Conservation (phyloP, 176 grass and related monocot genomes). For the Rhynchospora breviuscula region DNA sequence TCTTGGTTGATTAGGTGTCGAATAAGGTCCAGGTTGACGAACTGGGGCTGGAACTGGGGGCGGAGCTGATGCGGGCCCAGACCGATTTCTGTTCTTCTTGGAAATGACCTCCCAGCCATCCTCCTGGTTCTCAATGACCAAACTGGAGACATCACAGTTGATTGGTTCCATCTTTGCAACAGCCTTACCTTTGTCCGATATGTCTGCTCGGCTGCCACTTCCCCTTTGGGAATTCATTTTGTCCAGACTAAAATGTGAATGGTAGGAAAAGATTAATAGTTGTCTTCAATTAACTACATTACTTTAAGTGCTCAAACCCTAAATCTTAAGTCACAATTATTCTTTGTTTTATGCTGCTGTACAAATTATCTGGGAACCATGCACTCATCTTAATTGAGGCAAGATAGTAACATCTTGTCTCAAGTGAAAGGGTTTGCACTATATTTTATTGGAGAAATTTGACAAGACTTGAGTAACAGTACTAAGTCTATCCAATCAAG, state of each 20-base stretch:
- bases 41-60: slow-evolving; percentile 14
- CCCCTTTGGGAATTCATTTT: slow-evolving; percentile 1
- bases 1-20: slow-evolving; percentile 23
- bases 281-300: background rate
- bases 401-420: background rate
- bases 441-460: background rate
- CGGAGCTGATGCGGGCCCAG: slow-evolving; percentile 32
- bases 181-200: slow-evolving; percentile 20
- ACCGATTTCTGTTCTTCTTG: slow-evolving; percentile 50
- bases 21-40: slow-evolving; percentile 29
- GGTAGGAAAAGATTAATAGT: background rate
- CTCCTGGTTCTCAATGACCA: slow-evolving; percentile 24
- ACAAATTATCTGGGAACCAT: background rate
- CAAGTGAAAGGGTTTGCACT: background rate
- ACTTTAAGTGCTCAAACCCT: too few relatives aligned
- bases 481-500: slow-evolving; percentile 5
- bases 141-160: slow-evolving; percentile 18
- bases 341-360: background rate
- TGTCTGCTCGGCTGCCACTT: background rate
- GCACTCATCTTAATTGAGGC: background rate
- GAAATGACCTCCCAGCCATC: slow-evolving; percentile 56
- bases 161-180: slow-evolving; percentile 11
- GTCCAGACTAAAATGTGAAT: slow-evolving; percentile 11
- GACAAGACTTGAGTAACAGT: background rate
- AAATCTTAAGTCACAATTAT: background rate